phyloP scores from a whole-genome alignment of 441 rosid genomes.

The Croton laevigatus region DNA sequence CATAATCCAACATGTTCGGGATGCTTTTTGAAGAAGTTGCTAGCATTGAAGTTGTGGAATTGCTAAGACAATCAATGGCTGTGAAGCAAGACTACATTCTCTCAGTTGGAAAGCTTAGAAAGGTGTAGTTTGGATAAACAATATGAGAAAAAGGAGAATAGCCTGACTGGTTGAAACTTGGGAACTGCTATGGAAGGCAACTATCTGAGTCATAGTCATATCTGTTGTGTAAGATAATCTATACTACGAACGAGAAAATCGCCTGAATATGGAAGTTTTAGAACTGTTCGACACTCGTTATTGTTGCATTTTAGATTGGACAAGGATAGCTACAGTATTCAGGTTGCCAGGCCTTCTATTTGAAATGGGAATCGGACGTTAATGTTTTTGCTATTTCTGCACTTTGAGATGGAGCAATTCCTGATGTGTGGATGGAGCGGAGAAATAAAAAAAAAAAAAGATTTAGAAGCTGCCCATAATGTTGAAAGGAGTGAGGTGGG shows the following conservation, averaged over 20 bases:
- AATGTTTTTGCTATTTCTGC: slow-evolving; percentile 32
- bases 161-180: slow-evolving; percentile 48
- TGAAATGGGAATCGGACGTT: slow-evolving; percentile 57
- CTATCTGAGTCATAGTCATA: slow-evolving; percentile 52
- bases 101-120: slow-evolving; percentile 58
- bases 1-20: slow-evolving; percentile 37
- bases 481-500: not conserved
- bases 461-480: slow-evolving; percentile 11
- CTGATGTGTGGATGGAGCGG: slow-evolving; percentile 26
- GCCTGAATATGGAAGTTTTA: slow-evolving; percentile 50
- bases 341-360: slow-evolving; percentile 34
- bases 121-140: slow-evolving; percentile 48
- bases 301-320: slow-evolving; percentile 46
- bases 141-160: slow-evolving; percentile 49
- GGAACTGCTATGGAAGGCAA: slow-evolving; percentile 59
- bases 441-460: slow-evolving; percentile 40
- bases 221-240: slow-evolving; percentile 45
- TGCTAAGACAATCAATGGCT: slow-evolving; percentile 54
- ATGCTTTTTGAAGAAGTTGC: slow-evolving; percentile 45
- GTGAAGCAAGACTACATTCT: slow-evolving; percentile 29
- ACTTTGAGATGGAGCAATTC: slow-evolving; percentile 38
- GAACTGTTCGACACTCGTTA: slow-evolving; percentile 20
- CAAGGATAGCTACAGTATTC: slow-evolving; percentile 49
- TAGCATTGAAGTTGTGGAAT: slow-evolving; percentile 48
- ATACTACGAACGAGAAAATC: slow-evolving; percentile 52